Conservation (phyloP, 2,329 filamentous ascomycete genomes). For the Diplocarpon mali region DNA sequence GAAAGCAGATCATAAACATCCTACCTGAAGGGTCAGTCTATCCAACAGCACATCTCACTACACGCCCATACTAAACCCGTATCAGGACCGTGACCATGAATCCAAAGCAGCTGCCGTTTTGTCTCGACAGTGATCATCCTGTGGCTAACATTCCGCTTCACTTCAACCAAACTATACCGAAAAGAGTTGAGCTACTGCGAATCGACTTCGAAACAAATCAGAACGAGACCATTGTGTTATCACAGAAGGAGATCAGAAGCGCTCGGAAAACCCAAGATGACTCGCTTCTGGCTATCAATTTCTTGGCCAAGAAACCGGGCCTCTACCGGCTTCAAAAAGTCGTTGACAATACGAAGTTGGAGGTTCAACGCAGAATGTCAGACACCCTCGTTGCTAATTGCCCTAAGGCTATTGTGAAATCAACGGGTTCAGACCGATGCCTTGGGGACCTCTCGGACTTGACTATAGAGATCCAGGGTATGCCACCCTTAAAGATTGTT, state of each 20-base stretch:
- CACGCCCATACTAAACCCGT: conserved; percentile 6
- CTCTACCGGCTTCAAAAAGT: conserved; percentile 79
- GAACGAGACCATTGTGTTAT: conserved; percentile 71
- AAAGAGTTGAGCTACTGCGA: conserved; percentile 78
- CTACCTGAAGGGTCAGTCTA: conserved; percentile 72
- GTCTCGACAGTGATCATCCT: conserved; percentile 54
- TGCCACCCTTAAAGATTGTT: conserved; percentile 81
- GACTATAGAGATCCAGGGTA: conserved; percentile 72
- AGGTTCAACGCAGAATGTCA: conserved; percentile 66
- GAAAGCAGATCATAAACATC: conserved; percentile 96
- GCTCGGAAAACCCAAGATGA: conserved; percentile 53
- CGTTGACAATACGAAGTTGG: conserved; percentile 85
- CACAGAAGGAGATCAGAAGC: conserved; percentile 58
- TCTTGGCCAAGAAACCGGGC: conserved; percentile 73
- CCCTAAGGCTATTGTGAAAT: conserved; percentile 64
- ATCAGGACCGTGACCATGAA: conserved; percentile 74
- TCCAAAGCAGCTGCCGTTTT: conserved; percentile 69
- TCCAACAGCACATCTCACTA: background rate
- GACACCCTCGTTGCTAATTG: conserved; percentile 81
- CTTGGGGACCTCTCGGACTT: conserved; percentile 81
- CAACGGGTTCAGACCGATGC: conserved; percentile 58
- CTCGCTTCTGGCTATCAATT: conserved; percentile 53
- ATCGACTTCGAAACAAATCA: conserved; percentile 71
- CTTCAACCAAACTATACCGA: conserved; percentile 87
- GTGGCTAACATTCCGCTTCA: conserved; percentile 66